Percentiles rank a stretch among this genome's conserved stretches.
Conservation (phyloP, 495 filamentous ascomycete genomes). For the Thozetella sp. region DNA sequence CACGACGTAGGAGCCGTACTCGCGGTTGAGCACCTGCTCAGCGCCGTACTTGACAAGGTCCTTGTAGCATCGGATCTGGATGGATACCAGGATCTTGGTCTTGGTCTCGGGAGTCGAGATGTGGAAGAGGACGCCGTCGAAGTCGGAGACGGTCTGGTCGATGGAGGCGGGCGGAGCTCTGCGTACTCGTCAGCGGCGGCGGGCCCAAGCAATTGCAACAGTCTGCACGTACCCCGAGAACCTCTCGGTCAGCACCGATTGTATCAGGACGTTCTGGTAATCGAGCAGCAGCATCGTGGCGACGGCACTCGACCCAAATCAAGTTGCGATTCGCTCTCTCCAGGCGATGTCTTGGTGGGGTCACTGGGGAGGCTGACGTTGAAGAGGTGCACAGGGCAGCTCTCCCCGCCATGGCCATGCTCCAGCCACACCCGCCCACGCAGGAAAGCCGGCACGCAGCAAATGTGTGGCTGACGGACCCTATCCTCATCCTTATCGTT, state of each 20-base stretch:
- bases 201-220: constrained; percentile 4
- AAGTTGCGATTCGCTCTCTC: constrained; percentile 4
- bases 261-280: constrained; percentile 98
- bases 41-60: constrained; percentile 94
- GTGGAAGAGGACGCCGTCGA: constrained; percentile 97
- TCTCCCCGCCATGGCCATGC: not conserved
- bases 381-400: constrained; percentile 6
- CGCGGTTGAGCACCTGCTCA: constrained; percentile 83
- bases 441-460: not conserved
- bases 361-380: constrained; percentile 27
- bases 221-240: constrained; percentile 74
- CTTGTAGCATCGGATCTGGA: constrained; percentile 89
- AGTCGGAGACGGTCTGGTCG: constrained; percentile 97
- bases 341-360: constrained; percentile 5
- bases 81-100: constrained; percentile 89
- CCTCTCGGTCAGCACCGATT: constrained; percentile 91
- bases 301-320: not conserved
- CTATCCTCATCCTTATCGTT: constrained; percentile 7
- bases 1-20: constrained; percentile 92
- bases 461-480: not conserved
- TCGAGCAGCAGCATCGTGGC: constrained; percentile 91
- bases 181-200: constrained; percentile 11
- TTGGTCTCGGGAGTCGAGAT: constrained; percentile 93
- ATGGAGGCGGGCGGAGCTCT: constrained; percentile 85
- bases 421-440: not conserved